Base-by-base conservation (phyloP, 257 asterid species). In the Ilex aquifolium region DNA sequence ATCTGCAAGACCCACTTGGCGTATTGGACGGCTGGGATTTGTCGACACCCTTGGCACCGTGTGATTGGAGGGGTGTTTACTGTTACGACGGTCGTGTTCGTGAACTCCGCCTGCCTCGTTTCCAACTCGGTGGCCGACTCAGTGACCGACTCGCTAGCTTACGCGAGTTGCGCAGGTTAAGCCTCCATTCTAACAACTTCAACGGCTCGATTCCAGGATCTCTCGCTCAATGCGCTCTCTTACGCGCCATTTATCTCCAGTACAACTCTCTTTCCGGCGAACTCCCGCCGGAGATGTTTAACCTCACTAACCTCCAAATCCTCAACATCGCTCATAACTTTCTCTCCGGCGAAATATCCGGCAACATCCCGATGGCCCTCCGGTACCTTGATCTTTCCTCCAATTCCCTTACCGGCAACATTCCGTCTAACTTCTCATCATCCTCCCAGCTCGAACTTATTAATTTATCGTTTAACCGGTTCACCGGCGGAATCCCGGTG, bases 51-150 rank as follows among this genome's bases (percentile, higher is more conserved):
- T 58, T 76, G 30, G 83, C 91, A 8, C 96, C 96, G 4, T 88
- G 96, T 80, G 96, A 88, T 64, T 88, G 96, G 96, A 65, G 67
- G 30, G 96, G 96, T 76, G 66, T 88, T 72, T 51, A 60, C 6
- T 88, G 96, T 59, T 71, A 56, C 69, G 73, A 70, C 32, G 85
- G 78, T 69, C 70, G 74, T 16, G 89, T 79, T 16, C 77, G 76
- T 36, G 87, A 84, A 46, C 75, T 88, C 65, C 88, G 83, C 56
- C 83, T 88, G 17, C 87, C 96, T 7, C 87, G 93, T 40, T 72
- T 69, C 2, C 90, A 80, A 57, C 95, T 86, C 51, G 40, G 73
- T 68, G 96, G 96, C 60, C 57, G 44, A 6, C 68, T 88, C 13
- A 65, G 69, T 31, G 81, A 67, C 48, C 69, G 56, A 7, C 74